Evolutionary conservation across 495 filamentous ascomycete genomes (phyloP), one percentile per base, ranked within the genome.

Genomic region (Aspergillus campestris): DNA sequence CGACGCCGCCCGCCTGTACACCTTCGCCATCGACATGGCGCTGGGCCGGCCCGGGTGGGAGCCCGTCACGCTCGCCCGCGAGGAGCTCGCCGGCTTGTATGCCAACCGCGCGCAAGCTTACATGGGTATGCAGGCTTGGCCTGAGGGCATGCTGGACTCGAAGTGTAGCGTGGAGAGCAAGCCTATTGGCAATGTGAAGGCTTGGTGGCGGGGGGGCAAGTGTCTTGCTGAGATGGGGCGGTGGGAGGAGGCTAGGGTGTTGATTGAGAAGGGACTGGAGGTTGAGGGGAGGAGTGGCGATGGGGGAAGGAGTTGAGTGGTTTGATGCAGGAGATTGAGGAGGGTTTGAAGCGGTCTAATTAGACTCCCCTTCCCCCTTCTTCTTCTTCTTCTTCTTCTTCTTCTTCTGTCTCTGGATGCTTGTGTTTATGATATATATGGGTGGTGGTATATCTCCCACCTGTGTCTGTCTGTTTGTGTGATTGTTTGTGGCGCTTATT

Each of bases 191-290:
- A 96, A 98, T 66, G 81, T 85, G 6, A 97, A 96, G 81, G 90
- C 83, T 3, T 96, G 89, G 85, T 96, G 87, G 82, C 69, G 91
- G 38, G 69, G 86, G 49, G 89, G 83, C 7, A 81, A 78, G 69
- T 89, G 83, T 64, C 69, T 95, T 59, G 63, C 81, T 42, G 92
- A 98, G 81, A 97, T 96, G 92, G 83, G 84, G 7, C 64, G 90
- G 60, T 69, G 84, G 61, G 80, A 84, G 48, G 92, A 98, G 77
- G 88, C 88, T 6, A 72, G 70, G 61, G 76, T 75, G 42, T 89
- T 86, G 73, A 70, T 95, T 34, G 70, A 67, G 34, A 70, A 75
- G 58, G 89, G 78, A 9, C 56, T 95, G 49, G 91, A 95, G 74
- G 78, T 94, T 65, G 89, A 92, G 67, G 87, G 83, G 13, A 77